phyloP scores from a whole-genome alignment of 164 flowering plant genomes.

The Magnolia sinica region DNA sequence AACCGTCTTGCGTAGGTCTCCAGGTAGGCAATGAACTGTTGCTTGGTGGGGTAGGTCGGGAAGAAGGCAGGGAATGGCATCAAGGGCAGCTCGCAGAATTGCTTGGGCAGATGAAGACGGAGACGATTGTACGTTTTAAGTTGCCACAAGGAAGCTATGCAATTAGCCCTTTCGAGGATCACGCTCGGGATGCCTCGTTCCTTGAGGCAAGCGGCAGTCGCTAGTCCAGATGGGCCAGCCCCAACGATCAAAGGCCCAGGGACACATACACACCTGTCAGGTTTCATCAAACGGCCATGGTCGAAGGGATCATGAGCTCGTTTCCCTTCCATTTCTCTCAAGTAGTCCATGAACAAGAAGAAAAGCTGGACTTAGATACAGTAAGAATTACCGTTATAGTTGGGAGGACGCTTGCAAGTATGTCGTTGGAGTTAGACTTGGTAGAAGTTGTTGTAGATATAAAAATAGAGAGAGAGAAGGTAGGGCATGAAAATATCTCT shows the following conservation, averaged over 20 bases:
- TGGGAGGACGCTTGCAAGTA: not conserved
- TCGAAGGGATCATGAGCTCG: constrained; percentile 33
- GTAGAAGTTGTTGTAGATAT: not conserved
- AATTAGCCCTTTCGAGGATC: constrained; percentile 57
- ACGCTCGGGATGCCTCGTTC: constrained; percentile 42
- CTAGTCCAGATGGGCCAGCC: constrained; percentile 85
- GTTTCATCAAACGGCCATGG: not conserved
- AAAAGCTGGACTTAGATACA: not conserved
- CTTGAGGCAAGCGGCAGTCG: constrained; percentile 69
- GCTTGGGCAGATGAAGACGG: constrained; percentile 72
- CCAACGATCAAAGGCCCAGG: constrained; percentile 68
- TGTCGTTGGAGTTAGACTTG: not conserved
- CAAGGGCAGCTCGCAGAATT: constrained; percentile 69
- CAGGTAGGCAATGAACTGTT: constrained; percentile 63
- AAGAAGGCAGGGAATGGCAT: constrained; percentile 61
- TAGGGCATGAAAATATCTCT: too few relatives aligned
- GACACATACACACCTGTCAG: constrained; percentile 26
- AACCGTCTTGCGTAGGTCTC: constrained; percentile 43
- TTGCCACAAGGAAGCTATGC: constrained; percentile 84
- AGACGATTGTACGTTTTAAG: constrained; percentile 71
- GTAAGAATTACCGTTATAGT: not conserved
- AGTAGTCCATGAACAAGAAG: constrained; percentile 31
- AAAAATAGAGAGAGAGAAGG: too few relatives aligned
- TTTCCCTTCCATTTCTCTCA: constrained; percentile 54
- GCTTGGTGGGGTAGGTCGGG: constrained; percentile 68